Base-by-base conservation (phyloP, 2,329 filamentous ascomycete species). In the Cercospora sp. region DNA sequence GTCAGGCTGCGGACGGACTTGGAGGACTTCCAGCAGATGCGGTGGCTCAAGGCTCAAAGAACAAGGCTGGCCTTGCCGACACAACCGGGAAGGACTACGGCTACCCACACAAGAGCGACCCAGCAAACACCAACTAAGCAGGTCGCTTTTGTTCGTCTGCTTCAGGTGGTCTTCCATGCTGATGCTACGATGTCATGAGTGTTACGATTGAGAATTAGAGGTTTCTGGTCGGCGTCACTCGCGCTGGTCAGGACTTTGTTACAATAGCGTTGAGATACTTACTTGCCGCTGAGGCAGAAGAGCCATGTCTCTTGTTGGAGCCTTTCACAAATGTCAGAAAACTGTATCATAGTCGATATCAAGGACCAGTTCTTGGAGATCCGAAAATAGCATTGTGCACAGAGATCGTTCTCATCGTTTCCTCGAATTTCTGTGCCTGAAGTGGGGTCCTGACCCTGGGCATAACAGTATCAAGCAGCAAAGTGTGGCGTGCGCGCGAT, bases 21-120 rank as follows among this genome's bases (percentile, higher is more conserved):
- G 78, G 81, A 9, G 83, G 82, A 2, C 79, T 87, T 23, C 87
- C 88, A 18, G 86, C 86, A 76, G 89, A 91, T 78, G 87, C 87
- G 57, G 81, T 82, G n/a, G 78, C 82, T 16, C 79, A 81, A 61
- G 86, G 82, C 71, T 74, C 77, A 63, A 82, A 80, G 78, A 64
- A 79, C 65, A 80, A 81, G 73, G 60, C 73, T n/a, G 79, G 79
- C 23, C 73, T 83, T 33, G 78, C 70, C 64, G 71, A 83, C 60
- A 85, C 82, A 23, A 79, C 80, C 5, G 72, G 74, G 61, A 75
- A 79, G 76, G 80, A 81, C 68, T 80, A 81, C 59, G 80, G 80
- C 60, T 81, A 82, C 69, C 79, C 80, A 16, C 64, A 76, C 63
- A 80, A 81, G 77, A 80, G 72, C 65, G 80, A 82, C 66, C 79